Conservation (phyloP, 768 basidiomycete species). For the Tephrocybe sp. region DNA sequence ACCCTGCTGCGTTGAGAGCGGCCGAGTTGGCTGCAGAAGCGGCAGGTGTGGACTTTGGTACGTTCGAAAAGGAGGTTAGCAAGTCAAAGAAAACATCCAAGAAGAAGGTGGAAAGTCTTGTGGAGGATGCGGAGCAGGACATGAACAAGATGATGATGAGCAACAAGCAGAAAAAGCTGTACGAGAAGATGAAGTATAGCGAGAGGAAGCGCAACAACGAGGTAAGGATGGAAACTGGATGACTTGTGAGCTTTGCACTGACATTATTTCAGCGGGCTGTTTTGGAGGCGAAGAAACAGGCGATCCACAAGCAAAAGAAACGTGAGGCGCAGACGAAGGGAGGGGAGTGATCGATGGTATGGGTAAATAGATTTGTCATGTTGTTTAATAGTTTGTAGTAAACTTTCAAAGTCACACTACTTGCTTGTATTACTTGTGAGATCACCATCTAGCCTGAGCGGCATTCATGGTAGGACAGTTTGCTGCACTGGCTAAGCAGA, state of each 20-base stretch:
- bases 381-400: not conserved
- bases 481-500: constrained; percentile 9
- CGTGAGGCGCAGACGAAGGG: constrained; percentile 20
- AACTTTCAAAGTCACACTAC: no score
- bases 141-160: constrained; percentile 99
- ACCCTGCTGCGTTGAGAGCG: constrained; percentile 70
- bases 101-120: constrained; percentile 25
- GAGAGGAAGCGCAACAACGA: constrained; percentile 74
- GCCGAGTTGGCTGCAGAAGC: constrained; percentile 93
- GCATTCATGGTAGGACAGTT: constrained; percentile 27
- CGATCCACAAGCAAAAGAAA: constrained; percentile 52
- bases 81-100: constrained; percentile 49
- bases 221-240: constrained; percentile 47
- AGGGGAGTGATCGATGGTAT: no score
- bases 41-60: constrained; percentile 74
- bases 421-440: no score
- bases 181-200: constrained; percentile 89
- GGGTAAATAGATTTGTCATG: constrained; percentile 8
- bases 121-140: constrained; percentile 60
- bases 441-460: no score
- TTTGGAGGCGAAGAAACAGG: constrained; percentile 57
- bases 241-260: constrained; percentile 8
- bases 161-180: constrained; percentile 89
- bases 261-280: constrained; percentile 47
- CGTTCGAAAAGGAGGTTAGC: constrained; percentile 74